Conservation (phyloP, 495 filamentous ascomycete genomes). For the Podospora didyma region DNA sequence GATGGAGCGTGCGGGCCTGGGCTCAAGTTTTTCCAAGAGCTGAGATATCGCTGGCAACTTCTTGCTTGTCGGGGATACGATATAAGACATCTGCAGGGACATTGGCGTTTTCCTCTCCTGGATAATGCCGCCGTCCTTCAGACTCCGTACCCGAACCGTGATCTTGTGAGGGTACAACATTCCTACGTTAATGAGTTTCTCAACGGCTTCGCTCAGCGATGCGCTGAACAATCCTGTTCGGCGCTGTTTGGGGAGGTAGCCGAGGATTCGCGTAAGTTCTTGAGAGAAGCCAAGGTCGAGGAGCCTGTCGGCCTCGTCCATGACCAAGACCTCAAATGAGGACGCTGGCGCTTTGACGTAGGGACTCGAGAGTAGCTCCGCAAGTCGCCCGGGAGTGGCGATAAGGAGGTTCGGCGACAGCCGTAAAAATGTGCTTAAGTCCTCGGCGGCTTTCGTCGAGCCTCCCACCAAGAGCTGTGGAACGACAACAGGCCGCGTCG, state of each 20-base stretch:
- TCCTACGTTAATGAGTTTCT: slow-evolving; percentile 87
- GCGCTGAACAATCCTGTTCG: slow-evolving; percentile 93
- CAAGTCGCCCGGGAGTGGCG: slow-evolving; percentile 80
- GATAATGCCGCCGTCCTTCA: slow-evolving; percentile 57
- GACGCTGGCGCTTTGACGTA: slow-evolving; percentile 87
- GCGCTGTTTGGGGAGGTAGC: slow-evolving; percentile 83
- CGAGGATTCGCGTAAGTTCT: slow-evolving; percentile 79
- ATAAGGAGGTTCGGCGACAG: slow-evolving; percentile 81
- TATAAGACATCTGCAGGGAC: slow-evolving; percentile 83
- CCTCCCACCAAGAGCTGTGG: slow-evolving; percentile 89
- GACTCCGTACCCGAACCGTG: slow-evolving; percentile 75
- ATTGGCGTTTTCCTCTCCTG: slow-evolving; percentile 87
- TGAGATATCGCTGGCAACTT: slow-evolving; percentile 71
- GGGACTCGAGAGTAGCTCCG: slow-evolving; percentile 84
- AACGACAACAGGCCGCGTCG: slow-evolving; percentile 55
- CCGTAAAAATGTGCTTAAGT: slow-evolving; percentile 75
- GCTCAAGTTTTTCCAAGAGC: slow-evolving; percentile 64
- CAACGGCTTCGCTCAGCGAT: slow-evolving; percentile 84
- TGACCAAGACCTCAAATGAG: slow-evolving; percentile 81
- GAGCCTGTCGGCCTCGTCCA: slow-evolving; percentile 91
- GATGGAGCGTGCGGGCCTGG: slow-evolving; percentile 79
- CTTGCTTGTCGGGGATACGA: slow-evolving; percentile 66
- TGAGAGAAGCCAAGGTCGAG: slow-evolving; percentile 95
- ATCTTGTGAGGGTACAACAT: slow-evolving; percentile 92
- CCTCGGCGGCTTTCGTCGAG: slow-evolving; percentile 74